Evolutionary conservation across 2,329 filamentous ascomycete genomes (phyloP), one percentile per base, ranked within the genome.

Genomic region (Apiospora arundinis): DNA sequence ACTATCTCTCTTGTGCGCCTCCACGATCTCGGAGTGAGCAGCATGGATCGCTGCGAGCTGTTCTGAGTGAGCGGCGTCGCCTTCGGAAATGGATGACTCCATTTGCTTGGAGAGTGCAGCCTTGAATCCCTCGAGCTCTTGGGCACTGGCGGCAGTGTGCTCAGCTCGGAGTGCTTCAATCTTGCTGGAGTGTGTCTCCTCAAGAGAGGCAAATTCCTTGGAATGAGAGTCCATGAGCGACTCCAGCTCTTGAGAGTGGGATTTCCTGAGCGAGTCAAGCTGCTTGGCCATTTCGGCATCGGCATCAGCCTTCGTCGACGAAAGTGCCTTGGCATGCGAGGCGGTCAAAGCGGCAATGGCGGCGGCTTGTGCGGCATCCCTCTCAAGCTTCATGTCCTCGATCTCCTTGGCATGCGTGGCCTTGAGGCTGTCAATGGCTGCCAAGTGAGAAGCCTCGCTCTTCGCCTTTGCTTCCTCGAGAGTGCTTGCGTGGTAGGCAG

Each of bases 41-140:
- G 44, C 68, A 65, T 73, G 71, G 5, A 75, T 65, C 4, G 72
- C 52, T 18, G 74, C 73, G 1, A 77, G 63, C n/a, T 73, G 69
- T 28, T 72, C 67, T 0, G 70, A 70, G 68, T 78, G 73, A 48
- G 72, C 71, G 5, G 72, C 68, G 25, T 63, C 16, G 23, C 77
- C 66, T 18, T 73, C 73, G 21, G 70, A 71, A 71, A 79, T 79
- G 9, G 79, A 79, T 14, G 78, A 80, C 68, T 79, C 77, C 2
- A 79, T 70, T 69, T 81, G 79, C 66, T 80, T 80, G 37, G 75
- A 76, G 32, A 80, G 67, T 46, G 78, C 77, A 8, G 77, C 75
- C 71, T 79, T 76, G 72, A 81, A 80, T 7, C 75, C 70, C n/a
- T 79, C 77, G 4, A 81, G 70, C 69, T 79, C 79, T 40, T 76